Base-by-base conservation (phyloP, 306 rosid species). In the Bauhinia variegata region DNA sequence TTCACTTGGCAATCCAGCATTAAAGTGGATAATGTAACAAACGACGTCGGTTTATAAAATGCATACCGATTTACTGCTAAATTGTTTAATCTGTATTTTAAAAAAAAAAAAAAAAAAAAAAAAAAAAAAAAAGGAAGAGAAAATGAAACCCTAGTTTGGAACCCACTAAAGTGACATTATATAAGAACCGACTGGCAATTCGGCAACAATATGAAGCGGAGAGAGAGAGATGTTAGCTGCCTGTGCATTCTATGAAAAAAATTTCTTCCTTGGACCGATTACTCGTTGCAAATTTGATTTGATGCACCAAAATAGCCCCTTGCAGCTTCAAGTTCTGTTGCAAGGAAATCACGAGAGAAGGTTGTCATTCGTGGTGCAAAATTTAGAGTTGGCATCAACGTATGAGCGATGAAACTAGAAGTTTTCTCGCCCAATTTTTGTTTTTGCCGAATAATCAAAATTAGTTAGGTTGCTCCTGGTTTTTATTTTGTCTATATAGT, bases 271-370 rank as follows among this genome's bases (percentile, higher is more conserved):
- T 42, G 51, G 41, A 39, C 5, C 7, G 5, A 13, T 2, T 11
- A 23, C 55, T 64, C 4, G 5, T 51, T 43, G 1, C 11, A 18
- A 63, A 10, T 41, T 13, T 50, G 28, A 10, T 41, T 13, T 50
- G 28, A 65, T 9, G 86, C 86, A 82, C 76, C 70, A 56, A 7
- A 23, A 5, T 78, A 78, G 86, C 80, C 86, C 83, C 78, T 82
- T 78, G 86, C 78, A 61, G 50, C 70, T 63, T 71, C 47, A 11
- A 82, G 83, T 70, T 14, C 62, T 11, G 55, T 18, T 75, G 83
- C 83, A 78, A 71, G 86, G 83, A 82, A 82, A 74, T 56, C 4
- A 75, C 78, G 86, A 57, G 83, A 19, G 12, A 74, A 71, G 83
- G 83, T 54, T 77, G 0, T 65, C 59, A 15, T 54, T 30, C 7